Base-by-base conservation (phyloP, 805 yeast species). In the Kodamaea kaohsiungensis region DNA sequence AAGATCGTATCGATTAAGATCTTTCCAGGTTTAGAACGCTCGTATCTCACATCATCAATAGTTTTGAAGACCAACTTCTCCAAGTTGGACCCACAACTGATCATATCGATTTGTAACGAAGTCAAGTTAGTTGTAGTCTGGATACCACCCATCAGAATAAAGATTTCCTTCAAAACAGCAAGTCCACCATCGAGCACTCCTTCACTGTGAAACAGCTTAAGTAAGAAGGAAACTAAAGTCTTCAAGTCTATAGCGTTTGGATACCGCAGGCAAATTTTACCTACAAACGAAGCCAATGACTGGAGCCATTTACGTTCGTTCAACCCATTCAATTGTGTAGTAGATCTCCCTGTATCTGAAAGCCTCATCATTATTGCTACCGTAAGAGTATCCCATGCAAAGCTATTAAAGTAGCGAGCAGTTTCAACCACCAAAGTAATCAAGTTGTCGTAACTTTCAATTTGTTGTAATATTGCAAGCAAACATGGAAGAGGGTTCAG, bases 391-490 rank as follows among this genome's bases (percentile, higher is more conserved):
- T 93, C 98, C 91, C 96, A 91, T 0, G 91, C 91, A 62, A 87
- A 86, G 4, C 73, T 79, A 49, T 86, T 87, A 65, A 91, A 90
- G 63, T 83, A 87, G 42, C 84, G 75, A 0, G 97, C 91, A 6
- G 95, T 83, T 47, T 87, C 87, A 8, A 90, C 91, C 6, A 93
- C 84, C 54, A 93, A 75, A 39, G 83, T 85, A 46, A 87, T 88
- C 58, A 93, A 80, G 64, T 93, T 93, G 64, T 88, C 96, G 65
- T 93, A 93, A 72, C 95, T 90, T 68, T 93, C 98, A 58, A 93
- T 84, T 64, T 91, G 97, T 46, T 84, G 83, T 9, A 92, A 76
- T 46, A 89, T 79, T 0, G 89, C 86, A 18, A 82, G 71, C 45
- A 92, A 81, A 12, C 91, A 83, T 1, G 96, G 87, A 16, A 91